Base-by-base conservation (phyloP, 2,329 filamentous ascomycete species). In the Cladophialophora carrionii region DNA sequence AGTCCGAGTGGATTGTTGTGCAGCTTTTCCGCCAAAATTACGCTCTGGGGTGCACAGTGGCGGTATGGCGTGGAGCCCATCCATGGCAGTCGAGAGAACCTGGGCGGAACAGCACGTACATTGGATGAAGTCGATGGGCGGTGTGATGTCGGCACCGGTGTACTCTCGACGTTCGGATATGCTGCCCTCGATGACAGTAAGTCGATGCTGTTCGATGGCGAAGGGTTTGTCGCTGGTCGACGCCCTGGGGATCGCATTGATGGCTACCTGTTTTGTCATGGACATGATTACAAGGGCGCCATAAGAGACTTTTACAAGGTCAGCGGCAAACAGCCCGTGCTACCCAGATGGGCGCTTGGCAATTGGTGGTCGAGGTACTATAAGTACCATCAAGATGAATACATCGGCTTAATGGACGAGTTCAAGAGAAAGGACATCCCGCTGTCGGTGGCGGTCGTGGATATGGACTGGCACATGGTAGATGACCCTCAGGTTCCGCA, bases 321-420 rank as follows among this genome's bases (percentile, higher is more conserved):
- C 12, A 86, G 84, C 1, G 85, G 85, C 2, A 77, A 76, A 22
- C 84, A 86, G 68, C 85, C 85, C 2, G 63, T 81, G 9, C 73
- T 88, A 0, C 85, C 85, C 0, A 78, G 85, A 14, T 88, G 82
- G 78, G 79, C 83, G 0, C 75, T 88, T 43, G 86, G 86, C 0
- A 88, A 88, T 68, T 89, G 87, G 86, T 88, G 86, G 86, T 85
- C 82, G 54, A 78, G 87, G 7, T 88, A 88, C 72, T 82, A 88
- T 70, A 80, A 79, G 1, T 89, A 88, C 71, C 78, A 76, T 0
- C 79, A 81, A 31, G 76, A 82, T 1, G 83, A 86, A 68, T 88
- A 88, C 70, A 66, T 87, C 2, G 74, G 76, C 14, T 77, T 89
- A 17, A 84, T 88, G 78, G 83, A 86, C 61, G 78, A 79, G 57